A percentile compares a stretch with the other conserved stretches of the same genome.
Evolutionary conservation across 208 protist genomes (phyloP).

Genomic region (Novymonas esmeraldas): DNA sequence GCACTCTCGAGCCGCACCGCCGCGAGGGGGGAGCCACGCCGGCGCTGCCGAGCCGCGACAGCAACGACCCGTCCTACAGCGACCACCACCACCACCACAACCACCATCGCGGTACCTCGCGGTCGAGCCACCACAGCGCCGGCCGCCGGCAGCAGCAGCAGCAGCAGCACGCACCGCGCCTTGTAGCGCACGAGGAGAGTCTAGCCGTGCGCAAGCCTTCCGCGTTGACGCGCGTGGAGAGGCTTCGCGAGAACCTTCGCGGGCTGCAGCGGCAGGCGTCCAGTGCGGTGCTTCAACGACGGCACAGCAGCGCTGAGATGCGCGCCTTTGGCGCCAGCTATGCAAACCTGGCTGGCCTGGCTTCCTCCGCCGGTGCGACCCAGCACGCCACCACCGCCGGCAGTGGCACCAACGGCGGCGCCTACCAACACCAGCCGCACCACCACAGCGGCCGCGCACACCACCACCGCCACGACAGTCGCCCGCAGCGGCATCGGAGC

Average conservation of each 20-base stretch:
- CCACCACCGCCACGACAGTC: constrained; percentile 6
- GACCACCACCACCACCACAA: background rate
- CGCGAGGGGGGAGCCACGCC: background rate
- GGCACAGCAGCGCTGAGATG: constrained; percentile 25
- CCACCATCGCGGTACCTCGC: background rate
- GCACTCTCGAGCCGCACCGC: no score
- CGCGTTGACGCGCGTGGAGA: constrained; percentile 18
- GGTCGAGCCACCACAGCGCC: background rate
- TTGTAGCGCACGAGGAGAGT: constrained; percentile 12
- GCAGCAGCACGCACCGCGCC: constrained; percentile 6
- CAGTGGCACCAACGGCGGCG: background rate
- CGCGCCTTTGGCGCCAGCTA: constrained; percentile 23
- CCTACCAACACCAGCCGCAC: constrained; percentile 11
- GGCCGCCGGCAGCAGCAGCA: background rate
- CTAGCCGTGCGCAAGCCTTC: constrained; percentile 10
- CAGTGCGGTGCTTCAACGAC: background rate
- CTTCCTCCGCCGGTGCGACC: background rate
- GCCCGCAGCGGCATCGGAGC: background rate
- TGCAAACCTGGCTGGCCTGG: constrained; percentile 6
- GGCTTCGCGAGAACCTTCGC: constrained; percentile 30
- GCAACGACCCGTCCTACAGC: background rate
- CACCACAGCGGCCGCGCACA: background rate
- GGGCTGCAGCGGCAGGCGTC: constrained; percentile 21
- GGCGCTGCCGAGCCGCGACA: no score
- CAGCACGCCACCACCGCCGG: background rate